phyloP scores from a whole-genome alignment of 305 asterid genomes.

The Stenogyne calaminthoides region DNA sequence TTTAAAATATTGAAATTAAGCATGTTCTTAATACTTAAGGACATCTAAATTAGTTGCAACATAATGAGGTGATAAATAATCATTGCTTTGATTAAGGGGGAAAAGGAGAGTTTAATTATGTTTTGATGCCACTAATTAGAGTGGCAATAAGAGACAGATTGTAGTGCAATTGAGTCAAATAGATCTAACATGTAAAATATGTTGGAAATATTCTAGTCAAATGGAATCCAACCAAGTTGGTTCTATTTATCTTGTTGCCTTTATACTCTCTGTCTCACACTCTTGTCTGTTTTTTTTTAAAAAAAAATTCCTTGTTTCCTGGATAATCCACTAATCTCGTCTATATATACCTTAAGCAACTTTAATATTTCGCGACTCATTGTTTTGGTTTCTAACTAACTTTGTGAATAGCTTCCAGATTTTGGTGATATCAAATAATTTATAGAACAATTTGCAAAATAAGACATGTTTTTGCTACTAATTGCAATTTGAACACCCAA shows the following conservation, averaged over 20 bases:
- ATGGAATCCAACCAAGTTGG: slow-evolving; percentile 33
- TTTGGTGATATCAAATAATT: background rate
- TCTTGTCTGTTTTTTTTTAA: slow-evolving; percentile 16
- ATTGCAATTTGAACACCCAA: too few relatives aligned
- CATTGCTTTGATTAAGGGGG: background rate
- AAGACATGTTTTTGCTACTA: too few relatives aligned
- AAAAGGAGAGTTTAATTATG: background rate
- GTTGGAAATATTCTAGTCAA: slow-evolving; percentile 41
- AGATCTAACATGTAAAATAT: background rate
- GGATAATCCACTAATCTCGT: slow-evolving; percentile 31
- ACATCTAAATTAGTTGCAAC: background rate
- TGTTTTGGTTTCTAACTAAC: background rate
- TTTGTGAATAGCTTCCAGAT: background rate
- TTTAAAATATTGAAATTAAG: too few relatives aligned
- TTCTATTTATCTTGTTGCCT: slow-evolving; percentile 22
- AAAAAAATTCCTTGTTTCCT: background rate
- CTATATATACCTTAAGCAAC: background rate
- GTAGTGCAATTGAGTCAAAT: slow-evolving; percentile 21
- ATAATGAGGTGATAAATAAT: background rate
- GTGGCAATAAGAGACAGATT: slow-evolving; percentile 14
- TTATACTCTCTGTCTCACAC: slow-evolving; percentile 27
- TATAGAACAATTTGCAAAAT: too few relatives aligned
- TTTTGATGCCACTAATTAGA: slow-evolving; percentile 7
- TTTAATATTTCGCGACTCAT: background rate
- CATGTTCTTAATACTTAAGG: too few relatives aligned